phyloP scores from a whole-genome alignment of 2,329 filamentous ascomycete genomes.

The Cladorrhinum sp. region DNA sequence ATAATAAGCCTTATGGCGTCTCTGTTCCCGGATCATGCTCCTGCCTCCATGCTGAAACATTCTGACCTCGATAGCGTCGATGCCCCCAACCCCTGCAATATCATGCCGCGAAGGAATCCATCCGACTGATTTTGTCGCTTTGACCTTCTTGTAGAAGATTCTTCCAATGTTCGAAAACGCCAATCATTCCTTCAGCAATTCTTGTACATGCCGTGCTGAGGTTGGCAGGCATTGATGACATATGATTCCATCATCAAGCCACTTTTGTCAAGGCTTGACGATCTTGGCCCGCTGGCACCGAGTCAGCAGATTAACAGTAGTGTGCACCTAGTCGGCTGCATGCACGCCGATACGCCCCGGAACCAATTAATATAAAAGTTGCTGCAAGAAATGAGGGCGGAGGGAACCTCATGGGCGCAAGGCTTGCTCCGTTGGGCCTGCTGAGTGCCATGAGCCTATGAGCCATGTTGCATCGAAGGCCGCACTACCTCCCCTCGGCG shows the following conservation, averaged over 20 bases:
- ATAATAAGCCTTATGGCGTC: background rate
- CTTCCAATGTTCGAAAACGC: conserved; percentile 28
- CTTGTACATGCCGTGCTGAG: background rate
- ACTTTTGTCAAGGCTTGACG: background rate
- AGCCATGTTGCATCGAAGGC: conserved; percentile 8
- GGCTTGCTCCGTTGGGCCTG: background rate
- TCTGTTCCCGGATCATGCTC: conserved; percentile 2
- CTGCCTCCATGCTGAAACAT: conserved; percentile 8
- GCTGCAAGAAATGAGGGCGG: conserved; percentile 4
- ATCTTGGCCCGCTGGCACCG: conserved; percentile 1
- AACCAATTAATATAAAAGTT: conserved; percentile 21
- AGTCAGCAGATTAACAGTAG: conserved; percentile 10
- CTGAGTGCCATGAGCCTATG: background rate
- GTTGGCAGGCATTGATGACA: conserved; percentile 16
- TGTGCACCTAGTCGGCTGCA: conserved; percentile 9
- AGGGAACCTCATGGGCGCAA: background rate
- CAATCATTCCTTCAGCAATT: conserved; percentile 22
- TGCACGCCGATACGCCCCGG: conserved; percentile 10
- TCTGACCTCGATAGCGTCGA: background rate
- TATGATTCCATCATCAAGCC: conserved; percentile 25
- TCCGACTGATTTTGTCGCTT: conserved; percentile 22
- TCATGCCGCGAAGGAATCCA: background rate
- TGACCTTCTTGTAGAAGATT: conserved; percentile 29
- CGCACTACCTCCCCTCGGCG: background rate
- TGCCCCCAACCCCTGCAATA: conserved; percentile 2